These are phyloP conservation scores for Thymus quinquecostatus DNA, from an alignment of 257 asterid species.

Conservation along the genomic window DNA sequence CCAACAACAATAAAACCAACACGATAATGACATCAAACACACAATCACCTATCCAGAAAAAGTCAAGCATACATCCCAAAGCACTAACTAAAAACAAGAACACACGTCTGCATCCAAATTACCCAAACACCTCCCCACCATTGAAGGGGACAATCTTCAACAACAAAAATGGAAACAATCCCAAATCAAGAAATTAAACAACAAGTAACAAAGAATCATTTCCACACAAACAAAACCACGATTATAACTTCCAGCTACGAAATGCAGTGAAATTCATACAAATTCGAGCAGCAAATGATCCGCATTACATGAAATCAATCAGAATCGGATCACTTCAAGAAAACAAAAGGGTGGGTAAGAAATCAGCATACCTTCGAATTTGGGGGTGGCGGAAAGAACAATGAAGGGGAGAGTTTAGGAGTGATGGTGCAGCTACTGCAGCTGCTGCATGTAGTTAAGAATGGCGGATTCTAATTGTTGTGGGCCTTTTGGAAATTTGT, in stretches of 20 bases:
- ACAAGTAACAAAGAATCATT: neutral
- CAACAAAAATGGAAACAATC: slow-evolving; percentile 10
- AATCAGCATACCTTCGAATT: neutral
- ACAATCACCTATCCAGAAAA: slow-evolving; percentile 6
- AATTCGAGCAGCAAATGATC: slow-evolving; percentile 22
- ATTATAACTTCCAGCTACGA: slow-evolving; percentile 6
- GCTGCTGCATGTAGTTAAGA: slow-evolving; percentile 18
- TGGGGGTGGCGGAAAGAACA: slow-evolving; percentile 48
- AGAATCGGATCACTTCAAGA: neutral
- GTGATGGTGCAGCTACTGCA: neutral
- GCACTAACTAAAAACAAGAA: neutral
- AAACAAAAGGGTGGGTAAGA: neutral
- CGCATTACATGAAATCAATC: slow-evolving; percentile 35
- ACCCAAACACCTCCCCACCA: slow-evolving; percentile 16
- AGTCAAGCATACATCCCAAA: slow-evolving; percentile 5
- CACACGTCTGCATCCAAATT: slow-evolving; percentile 11
- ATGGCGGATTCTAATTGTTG: neutral
- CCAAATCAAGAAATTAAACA: slow-evolving; percentile 26
- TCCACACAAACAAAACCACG: slow-evolving; percentile 27
- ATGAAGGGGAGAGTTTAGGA: slow-evolving; percentile 33
- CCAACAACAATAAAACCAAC: neutral
- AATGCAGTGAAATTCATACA: slow-evolving; percentile 16
- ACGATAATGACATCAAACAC: slow-evolving; percentile 16
- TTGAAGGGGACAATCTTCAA: neutral
- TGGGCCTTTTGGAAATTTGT: slow-evolving; percentile 25